Base-by-base conservation (phyloP, 768 basidiomycete species). In the Mycena rosella region DNA sequence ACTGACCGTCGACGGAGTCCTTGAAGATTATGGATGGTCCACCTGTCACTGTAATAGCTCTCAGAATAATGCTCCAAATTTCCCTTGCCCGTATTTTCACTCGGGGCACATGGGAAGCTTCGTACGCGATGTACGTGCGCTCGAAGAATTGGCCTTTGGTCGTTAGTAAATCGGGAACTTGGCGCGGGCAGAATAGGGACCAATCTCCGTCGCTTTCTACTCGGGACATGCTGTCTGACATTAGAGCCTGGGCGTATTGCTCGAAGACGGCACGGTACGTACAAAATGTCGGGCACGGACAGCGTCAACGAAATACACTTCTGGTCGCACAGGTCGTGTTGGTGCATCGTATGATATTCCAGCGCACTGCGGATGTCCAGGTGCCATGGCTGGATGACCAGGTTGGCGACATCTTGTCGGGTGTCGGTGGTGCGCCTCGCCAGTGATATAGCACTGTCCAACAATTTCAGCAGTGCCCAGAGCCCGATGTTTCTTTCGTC, bases 1-100 rank as follows among this genome's bases (percentile, higher is more conserved):
- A 26, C 45, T 10, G 17, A 26, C 54, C 36, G 54, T 38, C 42
- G n/a, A 42, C 3, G 15, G 20, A 40, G 24, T 55, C 54, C 18
- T 40, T 55, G 24, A 55, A 55, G 5, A 55, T 40, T 3, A 55
- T 26, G 9, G 54, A 40, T 15, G 54, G 54, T 17, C 54, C 54
- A 5, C 54, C 54, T 6, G 54, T 40, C 6, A 55, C 6, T n/a
- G 42, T 40, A 6, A 40, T 5, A 1, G 36, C 10, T 17, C 22
- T 13, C 2, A 40, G 22, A 3, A 55, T 55, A 9, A 42, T 11
- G 14, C 42, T 4, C 54, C 54, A 55, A 2, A 55, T 9, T 3
- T 55, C 54, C 17, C 38, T 5, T 5, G 54, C 54, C 27, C 15
- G n/a, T 4, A 55, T 26, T 17, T 7, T 55, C 11, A 42, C 24